Conservation (phyloP, 495 filamentous ascomycete genomes). For the Xylaria venustula region DNA sequence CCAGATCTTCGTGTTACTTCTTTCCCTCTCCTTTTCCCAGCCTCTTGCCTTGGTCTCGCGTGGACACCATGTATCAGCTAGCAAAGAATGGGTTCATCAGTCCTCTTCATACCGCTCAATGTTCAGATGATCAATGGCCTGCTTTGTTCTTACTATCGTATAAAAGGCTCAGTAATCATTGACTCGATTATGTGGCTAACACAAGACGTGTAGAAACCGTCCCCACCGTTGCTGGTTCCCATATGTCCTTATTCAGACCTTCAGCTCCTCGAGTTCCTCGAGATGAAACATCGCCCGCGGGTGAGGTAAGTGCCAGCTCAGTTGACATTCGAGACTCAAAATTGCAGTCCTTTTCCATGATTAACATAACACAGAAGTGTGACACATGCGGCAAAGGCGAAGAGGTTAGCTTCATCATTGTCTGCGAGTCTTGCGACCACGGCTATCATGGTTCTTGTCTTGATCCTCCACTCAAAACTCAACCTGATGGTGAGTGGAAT, state of each 20-base stretch:
- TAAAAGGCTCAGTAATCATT: conserved; percentile 4
- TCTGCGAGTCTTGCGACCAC: conserved; percentile 92
- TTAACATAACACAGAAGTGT: conserved; percentile 62
- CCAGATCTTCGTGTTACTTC: too few relatives aligned
- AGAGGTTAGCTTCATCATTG: conserved; percentile 59
- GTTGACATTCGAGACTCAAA: not conserved
- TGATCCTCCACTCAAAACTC: conserved; percentile 76
- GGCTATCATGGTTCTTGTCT: conserved; percentile 87
- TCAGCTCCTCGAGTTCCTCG: conserved; percentile 67
- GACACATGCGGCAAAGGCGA: conserved; percentile 83
- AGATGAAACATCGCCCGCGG: conserved; percentile 65
- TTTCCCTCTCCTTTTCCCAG: too few relatives aligned
- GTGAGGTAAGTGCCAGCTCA: conserved; percentile 61
- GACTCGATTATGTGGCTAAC: conserved; percentile 35
- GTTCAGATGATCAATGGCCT: too few relatives aligned
- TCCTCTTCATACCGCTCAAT: too few relatives aligned
- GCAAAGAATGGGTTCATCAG: too few relatives aligned
- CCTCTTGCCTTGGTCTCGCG: too few relatives aligned
- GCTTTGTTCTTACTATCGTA: too few relatives aligned
- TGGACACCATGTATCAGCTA: too few relatives aligned
- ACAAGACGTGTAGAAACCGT: conserved; percentile 61
- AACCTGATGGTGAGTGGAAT: conserved; percentile 91
- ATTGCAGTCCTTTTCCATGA: not conserved
- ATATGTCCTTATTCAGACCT: conserved; percentile 92
- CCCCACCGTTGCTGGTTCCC: conserved; percentile 89